phyloP scores from a whole-genome alignment of 2,329 filamentous ascomycete species.

The Microcyclosporella mali region DNA sequence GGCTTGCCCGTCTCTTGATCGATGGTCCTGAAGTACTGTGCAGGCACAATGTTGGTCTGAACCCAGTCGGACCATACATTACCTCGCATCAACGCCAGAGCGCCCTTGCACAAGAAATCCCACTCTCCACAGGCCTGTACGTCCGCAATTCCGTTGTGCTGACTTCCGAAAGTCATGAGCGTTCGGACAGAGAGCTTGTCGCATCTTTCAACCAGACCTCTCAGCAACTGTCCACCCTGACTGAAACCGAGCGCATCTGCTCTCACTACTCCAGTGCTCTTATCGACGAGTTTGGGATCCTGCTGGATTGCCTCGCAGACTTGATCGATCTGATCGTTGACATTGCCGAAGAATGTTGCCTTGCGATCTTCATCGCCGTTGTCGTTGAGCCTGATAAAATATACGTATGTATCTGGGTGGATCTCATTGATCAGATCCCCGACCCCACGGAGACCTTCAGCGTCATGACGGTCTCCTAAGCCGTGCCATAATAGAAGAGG shows the following conservation, averaged over 20 bases:
- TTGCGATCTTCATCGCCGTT: slow-evolving; percentile 64
- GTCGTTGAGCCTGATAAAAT: slow-evolving; percentile 67
- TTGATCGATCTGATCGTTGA: slow-evolving; percentile 67
- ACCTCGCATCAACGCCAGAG: slow-evolving; percentile 67
- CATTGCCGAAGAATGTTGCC: slow-evolving; percentile 85
- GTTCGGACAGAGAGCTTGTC: slow-evolving; percentile 75
- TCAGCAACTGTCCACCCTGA: slow-evolving; percentile 93
- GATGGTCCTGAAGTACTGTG: slow-evolving; percentile 84
- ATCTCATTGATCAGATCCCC: slow-evolving; percentile 63
- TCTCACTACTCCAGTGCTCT: slow-evolving; percentile 50
- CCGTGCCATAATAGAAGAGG: slow-evolving; percentile 95
- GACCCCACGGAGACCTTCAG: slow-evolving; percentile 66
- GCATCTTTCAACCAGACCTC: slow-evolving; percentile 83
- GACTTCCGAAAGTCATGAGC: slow-evolving; percentile 81
- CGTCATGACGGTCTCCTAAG: slow-evolving; percentile 67
- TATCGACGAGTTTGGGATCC: slow-evolving; percentile 64
- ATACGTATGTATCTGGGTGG: slow-evolving; percentile 78
- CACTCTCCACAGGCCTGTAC: slow-evolving; percentile 66
- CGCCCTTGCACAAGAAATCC: slow-evolving; percentile 76
- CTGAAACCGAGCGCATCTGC: slow-evolving; percentile 92
- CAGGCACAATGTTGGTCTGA: slow-evolving; percentile 76
- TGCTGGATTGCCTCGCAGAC: slow-evolving; percentile 72
- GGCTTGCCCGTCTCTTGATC: slow-evolving; percentile 50
- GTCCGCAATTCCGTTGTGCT: slow-evolving; percentile 84
- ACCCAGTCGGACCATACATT: slow-evolving; percentile 77